Evolutionary conservation across 768 basidiomycete species (phyloP).

Genomic region (Boletus insuetus): DNA sequence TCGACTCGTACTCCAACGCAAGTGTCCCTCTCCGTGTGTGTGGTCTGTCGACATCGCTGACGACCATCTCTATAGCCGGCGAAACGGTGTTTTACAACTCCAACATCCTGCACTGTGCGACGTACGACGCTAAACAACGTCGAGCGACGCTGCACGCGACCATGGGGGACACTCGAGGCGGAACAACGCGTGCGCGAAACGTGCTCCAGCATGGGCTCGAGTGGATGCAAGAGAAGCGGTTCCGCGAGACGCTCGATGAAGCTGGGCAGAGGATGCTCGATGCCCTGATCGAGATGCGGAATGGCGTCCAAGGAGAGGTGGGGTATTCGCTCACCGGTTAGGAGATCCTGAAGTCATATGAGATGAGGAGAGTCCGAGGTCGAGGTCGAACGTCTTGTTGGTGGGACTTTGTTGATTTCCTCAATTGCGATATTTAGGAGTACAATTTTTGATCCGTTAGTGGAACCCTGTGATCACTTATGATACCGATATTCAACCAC

Average conservation of each 20-base stretch:
- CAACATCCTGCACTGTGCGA: slow-evolving; percentile 74
- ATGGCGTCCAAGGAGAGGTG: slow-evolving; percentile 37
- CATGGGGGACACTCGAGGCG: slow-evolving; percentile 62
- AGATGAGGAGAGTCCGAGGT: neutral
- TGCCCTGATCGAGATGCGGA: slow-evolving; percentile 54
- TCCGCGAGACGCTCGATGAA: slow-evolving; percentile 44
- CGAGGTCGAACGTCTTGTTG: too few species aligned
- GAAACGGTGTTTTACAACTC: slow-evolving; percentile 80
- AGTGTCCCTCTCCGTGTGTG: slow-evolving; percentile 12
- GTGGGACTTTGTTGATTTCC: too few species aligned
- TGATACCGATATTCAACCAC: too few species aligned
- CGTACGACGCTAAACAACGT: slow-evolving; percentile 47
- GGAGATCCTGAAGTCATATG: neutral
- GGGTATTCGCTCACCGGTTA: slow-evolving; percentile 51
- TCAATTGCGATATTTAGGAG: too few species aligned
- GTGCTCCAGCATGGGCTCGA: slow-evolving; percentile 69
- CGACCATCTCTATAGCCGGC: slow-evolving; percentile 39
- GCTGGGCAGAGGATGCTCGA: slow-evolving; percentile 55
- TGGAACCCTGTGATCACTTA: too few species aligned
- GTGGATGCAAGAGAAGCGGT: slow-evolving; percentile 62
- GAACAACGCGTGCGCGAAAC: slow-evolving; percentile 62
- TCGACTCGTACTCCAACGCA: slow-evolving; percentile 52
- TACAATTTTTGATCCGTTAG: too few species aligned
- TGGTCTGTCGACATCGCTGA: neutral
- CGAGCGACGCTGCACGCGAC: slow-evolving; percentile 71